Conservation (phyloP, 2,329 filamentous ascomycete genomes). For the Cadophora luteo-olivacea region DNA sequence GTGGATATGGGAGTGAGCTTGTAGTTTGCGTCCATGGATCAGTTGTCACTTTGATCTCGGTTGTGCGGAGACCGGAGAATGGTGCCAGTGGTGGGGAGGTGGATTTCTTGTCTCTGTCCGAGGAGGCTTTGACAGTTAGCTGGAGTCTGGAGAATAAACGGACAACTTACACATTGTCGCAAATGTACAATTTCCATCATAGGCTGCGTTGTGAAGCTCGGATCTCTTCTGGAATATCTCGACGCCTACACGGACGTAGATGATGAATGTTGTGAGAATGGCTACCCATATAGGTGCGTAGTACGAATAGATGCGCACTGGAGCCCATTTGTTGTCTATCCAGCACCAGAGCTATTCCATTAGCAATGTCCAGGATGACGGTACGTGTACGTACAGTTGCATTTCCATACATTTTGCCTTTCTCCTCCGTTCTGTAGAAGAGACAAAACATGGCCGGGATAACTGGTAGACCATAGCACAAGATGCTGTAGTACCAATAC, state of each 20-base stretch:
- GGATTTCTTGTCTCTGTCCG: not conserved
- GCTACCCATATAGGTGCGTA: conserved; percentile 75
- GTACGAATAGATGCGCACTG: conserved; percentile 75
- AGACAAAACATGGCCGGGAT: conserved; percentile 61
- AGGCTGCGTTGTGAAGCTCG: conserved; percentile 56
- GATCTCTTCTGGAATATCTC: conserved; percentile 72
- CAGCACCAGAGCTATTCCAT: conserved; percentile 77
- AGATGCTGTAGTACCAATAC: conserved; percentile 60
- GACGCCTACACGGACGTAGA: conserved; percentile 69
- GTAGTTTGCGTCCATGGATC: conserved; percentile 12
- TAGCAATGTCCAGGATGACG: not conserved
- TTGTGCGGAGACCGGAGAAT: conserved; percentile 32
- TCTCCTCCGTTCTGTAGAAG: conserved; percentile 50
- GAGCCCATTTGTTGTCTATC: conserved; percentile 71
- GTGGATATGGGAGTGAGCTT: not conserved
- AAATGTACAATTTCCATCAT: conserved; percentile 7
- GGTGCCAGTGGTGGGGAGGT: conserved; percentile 10
- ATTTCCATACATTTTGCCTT: conserved; percentile 47
- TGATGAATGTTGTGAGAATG: conserved; percentile 65
- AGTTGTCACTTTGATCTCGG: conserved; percentile 36
- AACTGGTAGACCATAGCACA: conserved; percentile 63
- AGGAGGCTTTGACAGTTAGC: not conserved
- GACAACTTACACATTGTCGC: conserved; percentile 7
- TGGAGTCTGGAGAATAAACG: not conserved
- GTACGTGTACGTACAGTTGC: conserved; percentile 38